A percentile compares a stretch with the other conserved stretches of the same genome.
Evolutionary conservation across 176 grass and related monocot genomes (phyloP).

Genomic region (Eragrostis curvula): DNA sequence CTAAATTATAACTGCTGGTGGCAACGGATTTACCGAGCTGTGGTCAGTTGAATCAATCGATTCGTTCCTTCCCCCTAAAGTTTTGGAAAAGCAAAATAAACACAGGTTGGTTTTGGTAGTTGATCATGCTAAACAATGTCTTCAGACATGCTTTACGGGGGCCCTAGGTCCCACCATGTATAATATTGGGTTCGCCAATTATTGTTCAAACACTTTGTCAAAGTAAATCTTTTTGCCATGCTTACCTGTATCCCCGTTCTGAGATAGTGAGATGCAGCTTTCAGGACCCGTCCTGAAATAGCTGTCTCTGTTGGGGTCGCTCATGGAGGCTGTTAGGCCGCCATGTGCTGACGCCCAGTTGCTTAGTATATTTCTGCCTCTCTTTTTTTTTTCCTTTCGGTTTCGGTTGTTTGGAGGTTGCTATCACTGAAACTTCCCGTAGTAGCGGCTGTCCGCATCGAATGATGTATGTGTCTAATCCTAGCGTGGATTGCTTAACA

Average conservation of each 20-base stretch:
- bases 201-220: constrained; percentile 37
- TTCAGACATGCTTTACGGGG: constrained; percentile 18
- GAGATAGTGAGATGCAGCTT: constrained; percentile 12
- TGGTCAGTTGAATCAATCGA: not conserved
- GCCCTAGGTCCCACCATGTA: constrained; percentile 26
- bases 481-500: constrained; percentile 24
- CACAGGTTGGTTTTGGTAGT: constrained; percentile 36
- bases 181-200: constrained; percentile 41
- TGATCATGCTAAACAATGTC: constrained; percentile 36
- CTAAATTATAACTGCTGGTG: not conserved
- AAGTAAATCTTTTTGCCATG: not conserved
- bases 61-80: constrained; percentile 15
- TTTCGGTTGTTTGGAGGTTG: constrained; percentile 37
- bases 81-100: constrained; percentile 55
- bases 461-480: constrained; percentile 39
- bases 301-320: not conserved
- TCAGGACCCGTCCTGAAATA: not conserved
- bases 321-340: constrained; percentile 28
- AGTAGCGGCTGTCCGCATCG: constrained; percentile 29
- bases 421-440: constrained; percentile 22
- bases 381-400: constrained; percentile 30
- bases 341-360: constrained; percentile 35
- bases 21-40: not conserved
- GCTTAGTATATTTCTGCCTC: constrained; percentile 18
- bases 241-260: constrained; percentile 8